Evolutionary conservation across 352 stramenopile genomes (phyloP), one percentile per base, ranked within the genome.

Genomic region (Phytophthora meadii): DNA sequence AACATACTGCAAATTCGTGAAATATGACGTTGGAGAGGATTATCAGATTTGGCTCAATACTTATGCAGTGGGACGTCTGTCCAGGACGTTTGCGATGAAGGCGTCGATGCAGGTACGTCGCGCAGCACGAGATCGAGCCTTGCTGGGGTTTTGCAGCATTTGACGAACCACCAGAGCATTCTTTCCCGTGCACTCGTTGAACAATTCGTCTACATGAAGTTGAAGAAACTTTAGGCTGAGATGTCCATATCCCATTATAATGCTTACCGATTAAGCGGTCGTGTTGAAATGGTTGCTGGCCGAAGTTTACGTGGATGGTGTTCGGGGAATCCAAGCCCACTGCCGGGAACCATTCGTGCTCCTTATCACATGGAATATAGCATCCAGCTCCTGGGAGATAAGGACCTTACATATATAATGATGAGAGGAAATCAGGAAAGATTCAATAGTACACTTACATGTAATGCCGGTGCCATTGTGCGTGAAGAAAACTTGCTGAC

Each of bases 281-380:
- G 15, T 61, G 58, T 22, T 51, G 58, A 45, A 93, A 92, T 2
- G 87, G 88, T 19, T 88, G 72, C 53, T 87, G 81, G 1, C 87
- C 87, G 54, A 90, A 93, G 65, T 96, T 96, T 24, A 95, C 78
- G 37, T 88, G 79, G 11, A 96, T 72, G 0, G 71, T 75, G 30
- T 91, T 79, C 2, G 79, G 57, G 0, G 82, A 90, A 49, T 95
- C 88, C 11, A 96, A 37, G 5, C 88, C 88, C 4, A 96, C 84
- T 0, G 88, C 83, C 11, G 88, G 88, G 46, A 87, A 96, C 76
- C 87, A 87, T 4, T 73, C 68, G 10, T 61, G 47, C n/a, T 59
- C 53, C 27, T 54, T 58, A 15, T 66, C 60, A 49, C 65, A 70
- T 3, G 60, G 65, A n/a, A 74, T 61, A 61, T 55, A 70, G 11